Conservation (phyloP, 768 basidiomycete genomes). For the Tricholoma saponaceum region DNA sequence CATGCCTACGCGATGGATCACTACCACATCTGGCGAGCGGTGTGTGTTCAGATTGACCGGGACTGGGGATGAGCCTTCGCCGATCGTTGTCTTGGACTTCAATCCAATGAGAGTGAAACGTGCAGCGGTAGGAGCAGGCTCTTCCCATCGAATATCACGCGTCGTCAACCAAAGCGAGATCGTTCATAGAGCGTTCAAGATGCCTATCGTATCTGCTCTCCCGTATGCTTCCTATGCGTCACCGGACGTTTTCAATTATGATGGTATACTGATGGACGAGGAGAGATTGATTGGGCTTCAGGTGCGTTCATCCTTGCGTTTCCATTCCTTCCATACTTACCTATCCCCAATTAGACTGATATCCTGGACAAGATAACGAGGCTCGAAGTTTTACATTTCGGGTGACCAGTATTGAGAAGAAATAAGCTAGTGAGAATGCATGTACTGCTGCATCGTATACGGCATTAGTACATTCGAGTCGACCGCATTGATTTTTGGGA, state of each 20-base stretch:
- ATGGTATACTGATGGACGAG: conserved; percentile 3
- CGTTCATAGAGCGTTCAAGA: neutral
- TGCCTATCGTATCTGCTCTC: neutral
- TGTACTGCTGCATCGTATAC: neutral
- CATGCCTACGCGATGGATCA: conserved; percentile 34
- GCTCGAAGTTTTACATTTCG: neutral
- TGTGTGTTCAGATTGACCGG: conserved; percentile 9
- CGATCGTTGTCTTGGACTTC: conserved; percentile 1
- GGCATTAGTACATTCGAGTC: too few relatives aligned
- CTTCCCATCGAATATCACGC: neutral
- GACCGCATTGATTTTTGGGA: neutral
- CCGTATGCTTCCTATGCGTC: neutral
- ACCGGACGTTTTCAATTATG: neutral
- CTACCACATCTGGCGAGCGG: conserved; percentile 31
- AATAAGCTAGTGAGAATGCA: neutral
- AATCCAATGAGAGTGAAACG: neutral
- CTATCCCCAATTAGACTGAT: neutral
- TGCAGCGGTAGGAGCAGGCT: neutral
- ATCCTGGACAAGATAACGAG: neutral
- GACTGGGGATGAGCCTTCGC: neutral
- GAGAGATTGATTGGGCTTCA: neutral
- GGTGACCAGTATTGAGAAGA: neutral
- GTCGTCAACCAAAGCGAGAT: neutral
- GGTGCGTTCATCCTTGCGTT: neutral
- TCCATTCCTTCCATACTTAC: neutral